Evolutionary conservation across 768 basidiomycete genomes (phyloP).

Genomic region (Kwoniella shandongensis): DNA sequence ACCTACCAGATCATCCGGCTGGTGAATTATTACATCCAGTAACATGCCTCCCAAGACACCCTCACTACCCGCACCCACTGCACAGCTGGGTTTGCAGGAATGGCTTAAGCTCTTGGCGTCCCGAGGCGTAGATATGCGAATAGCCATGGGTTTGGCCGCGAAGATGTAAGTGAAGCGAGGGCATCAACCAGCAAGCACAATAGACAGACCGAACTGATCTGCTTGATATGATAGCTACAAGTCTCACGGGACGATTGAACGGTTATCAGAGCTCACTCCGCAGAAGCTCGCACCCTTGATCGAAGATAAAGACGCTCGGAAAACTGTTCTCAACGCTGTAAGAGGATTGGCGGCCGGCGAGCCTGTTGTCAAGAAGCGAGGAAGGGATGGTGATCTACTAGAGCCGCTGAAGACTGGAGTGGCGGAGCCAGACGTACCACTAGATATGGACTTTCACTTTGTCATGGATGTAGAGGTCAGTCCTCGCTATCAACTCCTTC

Average conservation of each 20-base stretch:
- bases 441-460: conserved; percentile 32
- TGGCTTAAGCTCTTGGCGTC: conserved; percentile 48
- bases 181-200: background rate
- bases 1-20: no score
- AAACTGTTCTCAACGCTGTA: conserved; percentile 42
- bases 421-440: conserved; percentile 16
- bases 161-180: conserved; percentile 41
- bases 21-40: no score
- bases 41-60: conserved; percentile 30
- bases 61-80: conserved; percentile 17
- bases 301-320: conserved; percentile 46
- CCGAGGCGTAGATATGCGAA: conserved; percentile 50
- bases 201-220: background rate
- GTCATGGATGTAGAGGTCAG: conserved; percentile 36
- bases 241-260: conserved; percentile 39
- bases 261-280: conserved; percentile 26
- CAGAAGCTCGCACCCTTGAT: conserved; percentile 39
- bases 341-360: conserved; percentile 39
- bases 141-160: conserved; percentile 49
- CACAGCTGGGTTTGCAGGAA: conserved; percentile 38
- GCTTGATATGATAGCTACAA: conserved; percentile 35
- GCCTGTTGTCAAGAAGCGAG: conserved; percentile 36
- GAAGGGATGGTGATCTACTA: conserved; percentile 40
- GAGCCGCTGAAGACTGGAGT: conserved; percentile 26
- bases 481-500: background rate